Evolutionary conservation across 1,284 basidiomycete genomes (phyloP).

Genomic region (Taiwanofungus camphoratus): DNA sequence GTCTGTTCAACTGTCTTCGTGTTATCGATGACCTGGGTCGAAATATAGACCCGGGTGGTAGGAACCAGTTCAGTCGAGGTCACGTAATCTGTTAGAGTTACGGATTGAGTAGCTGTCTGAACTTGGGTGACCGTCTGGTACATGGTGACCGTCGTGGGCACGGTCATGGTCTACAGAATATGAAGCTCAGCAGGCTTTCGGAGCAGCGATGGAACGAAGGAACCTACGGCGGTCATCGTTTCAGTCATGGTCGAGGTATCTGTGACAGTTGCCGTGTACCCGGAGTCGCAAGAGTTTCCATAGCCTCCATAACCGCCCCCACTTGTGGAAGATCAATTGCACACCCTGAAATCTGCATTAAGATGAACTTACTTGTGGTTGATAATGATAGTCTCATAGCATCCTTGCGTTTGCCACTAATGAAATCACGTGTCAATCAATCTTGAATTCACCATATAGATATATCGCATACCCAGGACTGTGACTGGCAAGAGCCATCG

Average conservation of each 20-base stretch:
- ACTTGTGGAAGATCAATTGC: conserved; percentile 3
- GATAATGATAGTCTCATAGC: conserved; percentile 64
- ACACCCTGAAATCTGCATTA: not conserved
- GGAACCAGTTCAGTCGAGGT: conserved; percentile 52
- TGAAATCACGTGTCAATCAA: not conserved
- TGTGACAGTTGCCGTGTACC: conserved; percentile 26
- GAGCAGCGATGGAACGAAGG: not conserved
- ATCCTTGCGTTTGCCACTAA: conserved; percentile 41
- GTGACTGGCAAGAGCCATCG: conserved; percentile 47
- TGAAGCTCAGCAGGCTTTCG: conserved; percentile 2
- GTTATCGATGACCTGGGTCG: conserved; percentile 57
- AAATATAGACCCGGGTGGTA: conserved; percentile 59
- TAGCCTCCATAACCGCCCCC: conserved; percentile 11
- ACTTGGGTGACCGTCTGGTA: conserved; percentile 18
- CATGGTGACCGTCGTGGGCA: conserved; percentile 29
- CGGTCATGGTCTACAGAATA: conserved; percentile 24
- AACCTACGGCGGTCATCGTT: conserved; percentile 26
- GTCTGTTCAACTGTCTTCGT: conserved; percentile 27
- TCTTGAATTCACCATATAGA: not conserved
- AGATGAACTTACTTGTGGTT: conserved; percentile 35
- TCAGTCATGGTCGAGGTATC: conserved; percentile 30
- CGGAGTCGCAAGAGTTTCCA: conserved; percentile 19
- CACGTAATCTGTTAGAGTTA: conserved; percentile 35
- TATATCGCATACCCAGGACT: conserved; percentile 48
- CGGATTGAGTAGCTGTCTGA: conserved; percentile 25